Base-by-base conservation (phyloP, 305 asterid species). In the Fraxinus ornus region DNA sequence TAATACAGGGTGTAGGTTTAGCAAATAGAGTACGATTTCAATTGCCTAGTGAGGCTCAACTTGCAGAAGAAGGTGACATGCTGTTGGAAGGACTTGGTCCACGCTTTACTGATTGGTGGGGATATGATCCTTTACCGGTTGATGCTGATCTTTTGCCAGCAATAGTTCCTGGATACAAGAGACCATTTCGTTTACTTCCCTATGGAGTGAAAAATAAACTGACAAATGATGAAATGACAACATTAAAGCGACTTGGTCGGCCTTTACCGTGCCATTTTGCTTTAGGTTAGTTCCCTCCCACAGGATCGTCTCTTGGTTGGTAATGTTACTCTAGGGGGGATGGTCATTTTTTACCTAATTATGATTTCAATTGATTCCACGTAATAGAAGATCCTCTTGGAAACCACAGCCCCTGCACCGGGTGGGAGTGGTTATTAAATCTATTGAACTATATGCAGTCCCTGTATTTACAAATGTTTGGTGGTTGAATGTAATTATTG, bases 81-180 rank as follows among this genome's bases (percentile, higher is more conserved):
- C 83, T 96, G 84, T 85, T 96, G 68, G 97, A 91, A 88, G 99
- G 98, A 75, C 97, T 96, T 80, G 99, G 99, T 52, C 98, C 98
- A 0, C 95, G 98, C 77, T 94, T 89, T 89, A 89, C 33, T 62
- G 99, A 96, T 93, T 96, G 99, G 98, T 96, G 97, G 98, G 97
- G 99, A 0, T 88, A 86, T 82, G 93, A 92, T 85, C 99, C 99
- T 81, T 85, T 94, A 85, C 98, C 99, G 26, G 90, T 96, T 86
- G 98, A 94, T 90, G 99, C 94, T 72, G 99, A 96, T 92, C 94
- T 93, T 86, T 84, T 96, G 89, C 98, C 99, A 80, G 97, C 97
- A 10, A 88, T 91, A 68, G 90, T 94, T 87, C 94, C 97, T 81
- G 94, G 95, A 77, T 92, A 90, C 90, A 91, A 88, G 86, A 93